Evolutionary conservation across 768 basidiomycete genomes (phyloP).

Genomic region (Lentinula sp.): DNA sequence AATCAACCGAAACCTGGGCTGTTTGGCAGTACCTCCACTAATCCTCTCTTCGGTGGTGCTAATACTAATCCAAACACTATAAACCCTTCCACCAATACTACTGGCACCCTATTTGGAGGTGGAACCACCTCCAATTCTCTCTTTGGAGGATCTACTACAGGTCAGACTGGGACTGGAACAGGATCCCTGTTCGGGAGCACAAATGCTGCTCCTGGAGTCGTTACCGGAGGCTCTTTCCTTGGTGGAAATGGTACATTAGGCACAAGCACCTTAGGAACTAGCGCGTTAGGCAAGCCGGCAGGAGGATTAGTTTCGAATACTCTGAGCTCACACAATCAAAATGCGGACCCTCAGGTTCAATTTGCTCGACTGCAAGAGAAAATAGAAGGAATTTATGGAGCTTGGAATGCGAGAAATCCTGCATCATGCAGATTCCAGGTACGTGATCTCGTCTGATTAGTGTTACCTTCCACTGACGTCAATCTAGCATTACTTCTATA

Average conservation of each 20-base stretch:
- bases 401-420: conserved; percentile 53
- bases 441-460: conserved; percentile 12
- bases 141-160: conserved; percentile 8
- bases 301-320: conserved; percentile 23
- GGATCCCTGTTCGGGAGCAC: conserved; percentile 24
- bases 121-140: conserved; percentile 17
- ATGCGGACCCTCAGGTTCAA: conserved; percentile 58
- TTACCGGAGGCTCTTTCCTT: conserved; percentile 12
- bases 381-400: conserved; percentile 57
- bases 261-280: conserved; percentile 22
- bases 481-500: conserved; percentile 75
- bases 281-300: conserved; percentile 15
- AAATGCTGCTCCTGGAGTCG: conserved; percentile 20
- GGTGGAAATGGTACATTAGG: conserved; percentile 21
- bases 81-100: background rate
- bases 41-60: conserved; percentile 16
- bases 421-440: conserved; percentile 79
- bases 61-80: background rate
- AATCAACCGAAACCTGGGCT: conserved; percentile 5
- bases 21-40: conserved; percentile 10
- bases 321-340: conserved; percentile 33
- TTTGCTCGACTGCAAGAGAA: conserved; percentile 46
- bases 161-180: background rate
- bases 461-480: background rate
- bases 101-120: conserved; percentile 23